These are phyloP conservation scores for Kwoniella pini DNA, from an alignment of 768 basidiomycete species.

Conservation along the genomic window DNA sequence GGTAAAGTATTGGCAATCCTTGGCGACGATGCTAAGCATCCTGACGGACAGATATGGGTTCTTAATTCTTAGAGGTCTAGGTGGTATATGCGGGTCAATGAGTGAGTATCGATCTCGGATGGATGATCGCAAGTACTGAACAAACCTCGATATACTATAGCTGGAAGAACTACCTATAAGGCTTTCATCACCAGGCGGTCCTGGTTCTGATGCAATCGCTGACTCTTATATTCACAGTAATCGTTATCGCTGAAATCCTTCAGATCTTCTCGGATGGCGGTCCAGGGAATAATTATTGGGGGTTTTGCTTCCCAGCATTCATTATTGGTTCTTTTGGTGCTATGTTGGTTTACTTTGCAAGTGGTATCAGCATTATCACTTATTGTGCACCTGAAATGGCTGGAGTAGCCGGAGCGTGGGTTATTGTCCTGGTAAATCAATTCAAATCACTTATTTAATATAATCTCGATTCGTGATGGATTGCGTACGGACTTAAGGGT, in stretches of 20 bases:
- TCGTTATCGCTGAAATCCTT: constrained; percentile 28
- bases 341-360: constrained; percentile 23
- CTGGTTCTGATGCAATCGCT: too few species aligned
- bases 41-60: constrained; percentile 53
- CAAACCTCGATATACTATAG: too few species aligned
- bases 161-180: too few species aligned
- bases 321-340: constrained; percentile 39
- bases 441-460: not conserved
- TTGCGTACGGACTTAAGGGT: not conserved
- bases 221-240: constrained; percentile 19
- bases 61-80: constrained; percentile 61
- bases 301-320: constrained; percentile 41
- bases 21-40: not conserved
- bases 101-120: too few species aligned
- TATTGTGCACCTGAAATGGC: constrained; percentile 46
- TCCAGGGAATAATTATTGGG: constrained; percentile 44
- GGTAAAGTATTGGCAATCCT: not conserved
- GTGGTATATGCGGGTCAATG: constrained; percentile 60
- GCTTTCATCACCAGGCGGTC: too few species aligned
- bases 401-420: constrained; percentile 44
- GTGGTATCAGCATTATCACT: constrained; percentile 37
- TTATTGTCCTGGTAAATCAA: constrained; percentile 27
- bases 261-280: constrained; percentile 42
- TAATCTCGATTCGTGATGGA: too few species aligned
- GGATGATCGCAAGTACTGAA: too few species aligned